Evolutionary conservation across 75 land plant genomes (phyloP), one percentile per base, ranked within the genome.

Genomic region (Isoetes taiwanensis): DNA sequence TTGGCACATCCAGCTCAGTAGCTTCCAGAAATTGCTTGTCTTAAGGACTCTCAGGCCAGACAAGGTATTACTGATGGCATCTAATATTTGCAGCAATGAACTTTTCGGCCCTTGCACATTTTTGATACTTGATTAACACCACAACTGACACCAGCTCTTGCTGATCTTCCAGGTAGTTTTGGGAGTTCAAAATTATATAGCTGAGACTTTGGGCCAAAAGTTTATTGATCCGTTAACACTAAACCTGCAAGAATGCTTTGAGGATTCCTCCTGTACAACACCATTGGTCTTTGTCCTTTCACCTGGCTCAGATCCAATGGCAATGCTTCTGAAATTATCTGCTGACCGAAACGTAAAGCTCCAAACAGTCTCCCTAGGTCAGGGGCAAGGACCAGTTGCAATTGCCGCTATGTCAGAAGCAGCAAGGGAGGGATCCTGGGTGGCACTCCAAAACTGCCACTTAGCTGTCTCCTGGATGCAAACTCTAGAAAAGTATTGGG

Each of bases 241-340:
- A 17, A 66, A 66, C 53, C 40, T 66, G 32, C 52, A 46, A 56
- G 59, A 23, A 2, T 66, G 68, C 38, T 66, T 57, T 38, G 46
- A 43, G 26, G 68, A 66, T 31, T 38, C 68, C 5, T 57, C 62
- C 6, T 16, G 52, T 6, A 66, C 68, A 32, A 29, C 61, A 9
- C 68, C 68, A 30, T 37, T 66, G 17, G 68, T 66, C 5, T 66
- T 66, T 38, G 34, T 66, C 1, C 62, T 66, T 1, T 66, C 68
- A 2, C 68, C 68, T 19, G 68, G 68, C 1, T 66, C 68, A 28
- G 68, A 66, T 43, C 68, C 68, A 31, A 66, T 66, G 68, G 57
- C 68, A 1, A 19, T 30, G 6, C 52, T 66, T 12, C 43, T 66
- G 2, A 66, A 58, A 27, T 39, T 66, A 16, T 61, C 68, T 10